Conservation (phyloP, 805 yeast genomes). For the Myxozyma melibiosi region DNA sequence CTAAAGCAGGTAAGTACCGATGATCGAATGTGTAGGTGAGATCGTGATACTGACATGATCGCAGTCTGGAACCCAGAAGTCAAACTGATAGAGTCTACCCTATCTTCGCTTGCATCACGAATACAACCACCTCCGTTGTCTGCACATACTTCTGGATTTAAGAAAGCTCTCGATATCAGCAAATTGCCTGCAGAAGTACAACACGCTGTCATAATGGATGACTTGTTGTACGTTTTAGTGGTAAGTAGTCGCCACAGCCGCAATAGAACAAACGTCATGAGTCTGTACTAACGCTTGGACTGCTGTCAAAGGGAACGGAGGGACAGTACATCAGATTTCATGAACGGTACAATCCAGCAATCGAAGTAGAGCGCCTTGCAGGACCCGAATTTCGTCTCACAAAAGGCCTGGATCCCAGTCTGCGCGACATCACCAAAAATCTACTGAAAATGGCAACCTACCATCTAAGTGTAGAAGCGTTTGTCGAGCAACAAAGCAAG, state of each 20-base stretch:
- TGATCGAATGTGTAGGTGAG: too few relatives aligned
- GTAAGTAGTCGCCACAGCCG: constrained; percentile 35
- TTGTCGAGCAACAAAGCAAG: constrained; percentile 61
- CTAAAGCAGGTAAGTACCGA: neutral
- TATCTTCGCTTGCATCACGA: constrained; percentile 24
- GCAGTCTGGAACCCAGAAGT: constrained; percentile 25
- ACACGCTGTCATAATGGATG: constrained; percentile 72
- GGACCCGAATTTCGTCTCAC: constrained; percentile 81
- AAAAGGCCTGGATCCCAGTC: constrained; percentile 69
- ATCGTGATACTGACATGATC: too few relatives aligned
- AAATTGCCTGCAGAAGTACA: constrained; percentile 54
- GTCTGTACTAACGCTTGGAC: neutral
- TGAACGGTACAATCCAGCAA: constrained; percentile 57
- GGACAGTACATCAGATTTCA: constrained; percentile 75
- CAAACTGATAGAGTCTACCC: constrained; percentile 7
- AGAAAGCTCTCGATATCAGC: constrained; percentile 18
- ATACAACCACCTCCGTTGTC: constrained; percentile 21
- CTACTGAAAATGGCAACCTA: constrained; percentile 64
- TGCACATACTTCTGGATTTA: constrained; percentile 7
- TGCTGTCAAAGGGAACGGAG: constrained; percentile 56
- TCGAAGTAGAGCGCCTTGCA: constrained; percentile 48
- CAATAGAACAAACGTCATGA: too few relatives aligned
- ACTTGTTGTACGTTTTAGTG: constrained; percentile 64
- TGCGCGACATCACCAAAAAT: constrained; percentile 67
- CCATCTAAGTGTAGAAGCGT: constrained; percentile 59